Evolutionary conservation across 192 early-diverging fungal genomes (phyloP).

Genomic region (Coemansia sp.): DNA sequence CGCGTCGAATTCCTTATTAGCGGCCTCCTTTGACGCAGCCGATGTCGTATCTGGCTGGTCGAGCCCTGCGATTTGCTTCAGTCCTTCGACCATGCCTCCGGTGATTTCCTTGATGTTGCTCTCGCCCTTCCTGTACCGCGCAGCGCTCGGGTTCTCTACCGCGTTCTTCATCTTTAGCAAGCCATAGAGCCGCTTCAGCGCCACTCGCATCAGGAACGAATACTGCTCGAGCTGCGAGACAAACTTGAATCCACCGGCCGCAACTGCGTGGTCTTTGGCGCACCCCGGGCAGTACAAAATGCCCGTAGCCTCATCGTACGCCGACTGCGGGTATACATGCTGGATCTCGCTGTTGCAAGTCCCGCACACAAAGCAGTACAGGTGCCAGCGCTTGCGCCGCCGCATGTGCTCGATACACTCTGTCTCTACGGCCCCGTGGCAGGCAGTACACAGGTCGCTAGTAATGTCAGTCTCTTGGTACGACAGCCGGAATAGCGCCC

Average conservation of each 20-base stretch:
- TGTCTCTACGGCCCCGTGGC: constrained; percentile 81
- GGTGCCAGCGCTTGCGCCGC: constrained; percentile 74
- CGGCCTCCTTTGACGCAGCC: constrained; percentile 23
- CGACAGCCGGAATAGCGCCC: constrained; percentile 43
- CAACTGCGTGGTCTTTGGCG: constrained; percentile 44
- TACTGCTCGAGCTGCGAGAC: constrained; percentile 91
- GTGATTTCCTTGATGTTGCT: constrained; percentile 15
- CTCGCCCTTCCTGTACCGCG: constrained; percentile 31
- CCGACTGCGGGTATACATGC: constrained; percentile 59
- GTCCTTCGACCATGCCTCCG: constrained; percentile 8
- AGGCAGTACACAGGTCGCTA: constrained; percentile 79
- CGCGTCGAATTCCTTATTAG: constrained; percentile 47
- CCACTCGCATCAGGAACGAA: constrained; percentile 81
- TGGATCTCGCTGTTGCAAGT: constrained; percentile 60
- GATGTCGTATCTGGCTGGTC: constrained; percentile 4
- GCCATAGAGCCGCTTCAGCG: constrained; percentile 76
- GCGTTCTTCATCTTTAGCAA: constrained; percentile 66
- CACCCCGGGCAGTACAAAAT: constrained; percentile 60
- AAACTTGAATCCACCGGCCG: constrained; percentile 60
- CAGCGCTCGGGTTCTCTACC: constrained; percentile 37
- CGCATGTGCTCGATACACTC: constrained; percentile 72
- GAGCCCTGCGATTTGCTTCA: constrained; percentile 11
- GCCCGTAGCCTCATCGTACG: constrained; percentile 51
- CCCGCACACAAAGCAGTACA: constrained; percentile 79
- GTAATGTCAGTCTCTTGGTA: constrained; percentile 64